Conservation (phyloP, 2,329 filamentous ascomycete species). For the Stachybotrys elegans region DNA sequence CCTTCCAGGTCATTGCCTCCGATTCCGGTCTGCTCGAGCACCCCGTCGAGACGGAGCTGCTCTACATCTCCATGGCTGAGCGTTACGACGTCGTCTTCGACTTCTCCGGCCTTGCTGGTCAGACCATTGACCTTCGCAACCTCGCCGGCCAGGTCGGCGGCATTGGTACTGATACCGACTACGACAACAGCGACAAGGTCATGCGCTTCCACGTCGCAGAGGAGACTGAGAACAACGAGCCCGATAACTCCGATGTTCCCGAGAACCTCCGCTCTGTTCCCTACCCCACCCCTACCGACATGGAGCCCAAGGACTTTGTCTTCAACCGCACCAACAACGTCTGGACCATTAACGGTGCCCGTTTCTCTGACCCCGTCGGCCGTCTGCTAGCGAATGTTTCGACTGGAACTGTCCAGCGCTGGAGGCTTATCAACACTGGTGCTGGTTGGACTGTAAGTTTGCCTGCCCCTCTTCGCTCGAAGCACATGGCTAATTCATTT, state of each 20-base stretch:
- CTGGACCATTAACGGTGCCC: slow-evolving; percentile 47
- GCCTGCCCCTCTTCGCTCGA: background rate
- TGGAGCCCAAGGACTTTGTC: slow-evolving; percentile 36
- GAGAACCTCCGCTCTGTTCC: slow-evolving; percentile 28
- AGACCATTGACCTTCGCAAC: slow-evolving; percentile 39
- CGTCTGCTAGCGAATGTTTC: slow-evolving; percentile 43
- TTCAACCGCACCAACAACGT: slow-evolving; percentile 37
- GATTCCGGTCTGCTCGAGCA: slow-evolving; percentile 45
- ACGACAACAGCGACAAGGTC: slow-evolving; percentile 43
- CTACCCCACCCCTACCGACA: slow-evolving; percentile 27
- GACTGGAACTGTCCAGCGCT: slow-evolving; percentile 42
- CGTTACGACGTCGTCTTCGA: slow-evolving; percentile 56
- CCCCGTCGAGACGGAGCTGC: slow-evolving; percentile 27
- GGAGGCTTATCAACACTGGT: slow-evolving; percentile 43
- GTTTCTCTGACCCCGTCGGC: slow-evolving; percentile 35
- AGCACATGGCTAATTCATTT: background rate
- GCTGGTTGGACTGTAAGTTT: slow-evolving; percentile 35
- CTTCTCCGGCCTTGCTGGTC: slow-evolving; percentile 41
- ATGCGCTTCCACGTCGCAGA: slow-evolving; percentile 46
- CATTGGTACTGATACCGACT: slow-evolving; percentile 42
- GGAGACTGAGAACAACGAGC: slow-evolving; percentile 16
- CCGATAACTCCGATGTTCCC: slow-evolving; percentile 30
- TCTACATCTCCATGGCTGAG: slow-evolving; percentile 47
- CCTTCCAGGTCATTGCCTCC: slow-evolving; percentile 49
- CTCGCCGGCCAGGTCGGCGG: slow-evolving; percentile 10